A percentile compares a stretch with the other conserved stretches of the same genome.
Evolutionary conservation across 306 rosid species (phyloP).

Genomic region (Hippophae gyantsensis): DNA sequence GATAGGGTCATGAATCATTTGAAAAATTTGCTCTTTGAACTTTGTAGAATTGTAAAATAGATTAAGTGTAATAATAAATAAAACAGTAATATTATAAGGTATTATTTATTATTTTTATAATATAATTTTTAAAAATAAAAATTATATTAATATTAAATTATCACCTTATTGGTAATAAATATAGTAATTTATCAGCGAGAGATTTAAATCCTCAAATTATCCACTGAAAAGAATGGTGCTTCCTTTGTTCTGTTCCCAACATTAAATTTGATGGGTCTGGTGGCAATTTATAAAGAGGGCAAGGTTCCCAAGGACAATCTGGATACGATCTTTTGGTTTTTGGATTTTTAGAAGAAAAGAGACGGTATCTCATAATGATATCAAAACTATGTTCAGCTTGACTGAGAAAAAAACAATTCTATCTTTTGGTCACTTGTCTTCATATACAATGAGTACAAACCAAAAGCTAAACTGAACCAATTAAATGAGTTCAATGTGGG

Average conservation of each 20-base stretch:
- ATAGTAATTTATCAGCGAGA: slow-evolving; percentile 3
- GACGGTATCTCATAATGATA: slow-evolving; percentile 15
- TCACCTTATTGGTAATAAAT: slow-evolving; percentile 22
- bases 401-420: background rate
- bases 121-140: background rate
- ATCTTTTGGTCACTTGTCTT: background rate
- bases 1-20: background rate
- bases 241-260: slow-evolving; percentile 18
- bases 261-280: slow-evolving; percentile 42
- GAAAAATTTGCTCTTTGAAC: slow-evolving; percentile 4
- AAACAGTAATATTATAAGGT: too few relatives aligned
- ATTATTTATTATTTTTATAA: too few relatives aligned
- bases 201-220: slow-evolving; percentile 18
- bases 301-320: slow-evolving; percentile 42
- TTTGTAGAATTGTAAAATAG: too few relatives aligned
- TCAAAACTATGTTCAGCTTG: slow-evolving; percentile 18
- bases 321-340: slow-evolving; percentile 33
- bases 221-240: slow-evolving; percentile 27
- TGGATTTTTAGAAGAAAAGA: slow-evolving; percentile 22
- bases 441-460: background rate
- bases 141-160: slow-evolving; percentile 2
- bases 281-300: slow-evolving; percentile 31
- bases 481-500: too few relatives aligned
- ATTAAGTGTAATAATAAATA: too few relatives aligned
- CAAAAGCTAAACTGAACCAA: slow-evolving; percentile 5